phyloP scores from a whole-genome alignment of 2,329 filamentous ascomycete genomes.

The Beauveria asiatica region DNA sequence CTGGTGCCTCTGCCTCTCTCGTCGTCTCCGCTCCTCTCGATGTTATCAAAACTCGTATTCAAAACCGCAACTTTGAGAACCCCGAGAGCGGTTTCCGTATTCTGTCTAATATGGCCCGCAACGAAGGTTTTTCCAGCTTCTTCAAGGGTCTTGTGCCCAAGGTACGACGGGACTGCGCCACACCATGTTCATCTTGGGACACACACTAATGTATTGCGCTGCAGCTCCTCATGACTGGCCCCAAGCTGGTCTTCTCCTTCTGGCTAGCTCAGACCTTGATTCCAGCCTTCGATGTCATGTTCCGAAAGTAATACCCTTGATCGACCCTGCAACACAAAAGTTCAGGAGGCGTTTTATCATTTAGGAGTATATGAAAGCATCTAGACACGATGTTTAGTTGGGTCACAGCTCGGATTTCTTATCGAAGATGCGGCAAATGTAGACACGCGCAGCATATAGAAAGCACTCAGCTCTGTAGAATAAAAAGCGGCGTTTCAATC shows the following conservation, averaged over 20 bases:
- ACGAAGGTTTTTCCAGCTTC: conserved; percentile 80
- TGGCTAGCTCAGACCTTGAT: conserved; percentile 98
- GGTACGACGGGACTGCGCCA: conserved; percentile 31
- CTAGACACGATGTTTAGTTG: conserved; percentile 2
- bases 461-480: conserved; percentile 11
- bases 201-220: conserved; percentile 15
- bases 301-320: conserved; percentile 26
- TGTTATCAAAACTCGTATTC: conserved; percentile 96
- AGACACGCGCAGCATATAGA: conserved; percentile 8
- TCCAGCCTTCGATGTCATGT: conserved; percentile 65
- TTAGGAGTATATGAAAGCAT: conserved; percentile 2
- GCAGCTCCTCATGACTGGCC: conserved; percentile 91
- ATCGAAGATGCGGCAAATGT: conserved; percentile 6
- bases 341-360: not conserved
- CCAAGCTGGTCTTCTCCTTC: conserved; percentile 98
- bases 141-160: conserved; percentile 98
- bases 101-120: conserved; percentile 81
- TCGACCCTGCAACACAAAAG: not conserved
- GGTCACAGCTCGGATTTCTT: not conserved
- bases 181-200: not conserved
- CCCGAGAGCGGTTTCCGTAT: conserved; percentile 91
- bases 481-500: conserved; percentile 9
- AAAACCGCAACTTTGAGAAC: conserved; percentile 98
- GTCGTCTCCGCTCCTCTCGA: conserved; percentile 93
- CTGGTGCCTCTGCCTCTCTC: conserved; percentile 88